A percentile compares a stretch with the other conserved stretches of the same genome.
Evolutionary conservation across 2,329 filamentous ascomycete species (phyloP).

Genomic region (Aureobasidium sp.): DNA sequence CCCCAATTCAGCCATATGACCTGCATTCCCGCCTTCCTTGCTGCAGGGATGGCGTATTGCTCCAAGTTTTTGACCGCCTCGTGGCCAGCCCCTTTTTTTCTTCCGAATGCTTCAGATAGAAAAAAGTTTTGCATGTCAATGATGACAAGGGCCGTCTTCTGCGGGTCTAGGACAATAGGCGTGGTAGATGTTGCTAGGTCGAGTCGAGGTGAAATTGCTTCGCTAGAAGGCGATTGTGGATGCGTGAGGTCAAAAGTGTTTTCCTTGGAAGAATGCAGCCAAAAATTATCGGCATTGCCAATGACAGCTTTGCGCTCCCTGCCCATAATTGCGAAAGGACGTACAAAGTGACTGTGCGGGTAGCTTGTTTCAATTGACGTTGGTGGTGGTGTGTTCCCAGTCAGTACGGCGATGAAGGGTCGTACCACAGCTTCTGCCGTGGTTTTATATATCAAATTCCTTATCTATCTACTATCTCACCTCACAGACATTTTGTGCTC

Average conservation of each 20-base stretch:
- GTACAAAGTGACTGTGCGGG: neutral
- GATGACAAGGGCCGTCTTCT: slow-evolving; percentile 33
- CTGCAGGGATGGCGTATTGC: slow-evolving; percentile 40
- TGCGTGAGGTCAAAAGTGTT: slow-evolving; percentile 43
- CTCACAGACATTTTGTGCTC: neutral
- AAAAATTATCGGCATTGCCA: slow-evolving; percentile 37
- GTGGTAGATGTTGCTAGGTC: slow-evolving; percentile 24
- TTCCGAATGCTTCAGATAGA: slow-evolving; percentile 28
- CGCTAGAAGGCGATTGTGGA: slow-evolving; percentile 26
- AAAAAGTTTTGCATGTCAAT: slow-evolving; percentile 43
- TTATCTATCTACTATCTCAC: neutral
- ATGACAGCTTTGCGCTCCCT: slow-evolving; percentile 33
- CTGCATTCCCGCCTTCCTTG: slow-evolving; percentile 36
- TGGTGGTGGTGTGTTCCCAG: neutral
- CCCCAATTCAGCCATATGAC: slow-evolving; percentile 39
- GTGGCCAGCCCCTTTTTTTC: slow-evolving; percentile 34
- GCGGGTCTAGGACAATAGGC: slow-evolving; percentile 29
- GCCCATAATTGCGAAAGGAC: neutral
- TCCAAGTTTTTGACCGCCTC: slow-evolving; percentile 37
- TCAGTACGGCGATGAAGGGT: neutral
- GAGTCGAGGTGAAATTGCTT: slow-evolving; percentile 20
- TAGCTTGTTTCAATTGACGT: neutral
- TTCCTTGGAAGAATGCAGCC: slow-evolving; percentile 36
- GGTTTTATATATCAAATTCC: neutral
- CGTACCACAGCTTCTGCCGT: neutral